These are phyloP conservation scores for Thermothelomyces thermophilus DNA, from an alignment of 2,329 filamentous ascomycete genomes.

Conservation along the genomic window DNA sequence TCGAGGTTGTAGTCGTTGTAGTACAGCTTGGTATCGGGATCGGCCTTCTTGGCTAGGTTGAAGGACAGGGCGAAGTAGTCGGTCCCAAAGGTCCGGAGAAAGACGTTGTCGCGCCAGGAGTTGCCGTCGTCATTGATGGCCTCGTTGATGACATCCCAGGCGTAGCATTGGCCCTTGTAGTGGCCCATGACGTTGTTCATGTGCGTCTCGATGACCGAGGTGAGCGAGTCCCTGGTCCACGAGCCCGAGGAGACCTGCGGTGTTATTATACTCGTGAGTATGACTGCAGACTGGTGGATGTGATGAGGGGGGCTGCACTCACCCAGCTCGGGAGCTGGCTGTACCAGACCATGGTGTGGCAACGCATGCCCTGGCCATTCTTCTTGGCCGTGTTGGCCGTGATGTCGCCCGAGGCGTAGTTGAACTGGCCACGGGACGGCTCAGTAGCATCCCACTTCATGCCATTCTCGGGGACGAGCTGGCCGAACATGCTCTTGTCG, in stretches of 20 bases:
- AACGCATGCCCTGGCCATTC: slow-evolving; percentile 50
- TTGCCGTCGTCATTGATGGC: slow-evolving; percentile 51
- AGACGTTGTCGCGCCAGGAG: slow-evolving; percentile 43
- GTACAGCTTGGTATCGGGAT: slow-evolving; percentile 49
- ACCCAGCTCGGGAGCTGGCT: slow-evolving; percentile 48
- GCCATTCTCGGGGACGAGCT: slow-evolving; percentile 58
- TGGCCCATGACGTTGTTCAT: slow-evolving; percentile 52
- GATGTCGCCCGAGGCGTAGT: slow-evolving; percentile 39
- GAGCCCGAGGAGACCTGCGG: slow-evolving; percentile 28
- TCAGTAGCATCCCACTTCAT: slow-evolving; percentile 60
- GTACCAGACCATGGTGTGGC: slow-evolving; percentile 54
- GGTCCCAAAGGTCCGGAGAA: slow-evolving; percentile 48
- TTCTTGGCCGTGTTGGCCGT: slow-evolving; percentile 41
- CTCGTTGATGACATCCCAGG: slow-evolving; percentile 63
- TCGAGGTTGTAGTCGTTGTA: slow-evolving; percentile 58
- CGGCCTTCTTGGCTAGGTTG: slow-evolving; percentile 46
- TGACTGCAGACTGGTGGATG: neutral
- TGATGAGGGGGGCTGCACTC: slow-evolving; percentile 19
- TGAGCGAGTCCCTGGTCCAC: slow-evolving; percentile 55
- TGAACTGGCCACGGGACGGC: slow-evolving; percentile 35
- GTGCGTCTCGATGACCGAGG: slow-evolving; percentile 48
- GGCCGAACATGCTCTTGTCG: slow-evolving; percentile 53
- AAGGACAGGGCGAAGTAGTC: slow-evolving; percentile 54
- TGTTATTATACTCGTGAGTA: too few species aligned
- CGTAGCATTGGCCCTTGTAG: slow-evolving; percentile 54